Base-by-base conservation (phyloP, 2,329 filamentous ascomycete genomes). In the Gaeumannomyces tritici region DNA sequence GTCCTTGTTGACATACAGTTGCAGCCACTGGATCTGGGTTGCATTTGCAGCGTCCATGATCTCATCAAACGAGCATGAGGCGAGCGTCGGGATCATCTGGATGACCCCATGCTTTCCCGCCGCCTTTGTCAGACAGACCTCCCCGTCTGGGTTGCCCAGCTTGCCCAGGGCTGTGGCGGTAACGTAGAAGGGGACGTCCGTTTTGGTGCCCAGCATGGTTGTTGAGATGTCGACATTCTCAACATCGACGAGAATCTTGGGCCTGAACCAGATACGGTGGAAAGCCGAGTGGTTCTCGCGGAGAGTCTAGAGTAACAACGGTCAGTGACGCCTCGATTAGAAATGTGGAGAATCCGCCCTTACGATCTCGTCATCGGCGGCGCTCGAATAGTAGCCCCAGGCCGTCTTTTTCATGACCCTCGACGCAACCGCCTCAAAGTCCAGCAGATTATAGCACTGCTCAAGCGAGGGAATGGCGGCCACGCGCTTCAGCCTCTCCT, bases 31-130 rank as follows among this genome's bases (percentile, higher is more conserved):
- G 5, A 92, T 86, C 75, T 97, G 93, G 65, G 89, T 88, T 57
- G 84, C 89, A 66, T 84, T 80, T 33, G 82, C 84, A 24, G 93
- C 95, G 74, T 98, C 95, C 66, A 96, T 80, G 64, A 99, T 96
- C 76, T 99, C 93, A 77, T 99, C 95, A 70, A 99, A 97, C 1
- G 92, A 95, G 79, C 95, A 98, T 2, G 92, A 97, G 2, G 95
- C 95, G 8, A 99, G 82, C 3, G 95, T 99, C 2, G 95, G 95
- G 65, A 99, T 98, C 95, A 99, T 99, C 76, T 99, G 95, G 65
- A 98, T 85, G 61, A 98, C 89, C 71, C 93, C 86, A 80, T 98
- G 93, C 71, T 89, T 90, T 72, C 83, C 82, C 2, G 95, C 89
- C 21, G 91, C 92, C 63, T 87, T 84, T 0, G 95, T 98, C 63